Conservation (phyloP, 768 basidiomycete genomes). For the Psilocybe cubensis region DNA sequence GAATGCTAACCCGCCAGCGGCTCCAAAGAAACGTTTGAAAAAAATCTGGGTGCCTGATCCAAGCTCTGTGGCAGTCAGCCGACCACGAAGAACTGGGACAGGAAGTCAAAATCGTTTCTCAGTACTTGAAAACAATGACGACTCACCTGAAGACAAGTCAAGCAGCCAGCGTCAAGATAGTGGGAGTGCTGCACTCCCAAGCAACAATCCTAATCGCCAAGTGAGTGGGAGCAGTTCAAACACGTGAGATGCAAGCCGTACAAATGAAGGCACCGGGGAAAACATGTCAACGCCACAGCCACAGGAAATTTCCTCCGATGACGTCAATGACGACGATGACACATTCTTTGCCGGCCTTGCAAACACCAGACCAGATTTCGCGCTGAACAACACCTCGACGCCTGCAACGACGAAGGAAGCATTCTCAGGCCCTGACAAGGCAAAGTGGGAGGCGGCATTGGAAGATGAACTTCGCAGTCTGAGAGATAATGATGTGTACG, state of each 20-base stretch:
- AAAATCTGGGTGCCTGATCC: not conserved
- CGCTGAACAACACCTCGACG: not conserved
- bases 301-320: not conserved
- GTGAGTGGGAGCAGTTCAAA: too few species aligned
- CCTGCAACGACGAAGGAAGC: slow-evolving; percentile 10
- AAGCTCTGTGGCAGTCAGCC: not conserved
- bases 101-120: too few species aligned
- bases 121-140: too few species aligned
- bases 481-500: slow-evolving; percentile 9
- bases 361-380: not conserved
- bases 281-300: too few species aligned
- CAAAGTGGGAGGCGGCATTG: slow-evolving; percentile 4
- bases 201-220: too few species aligned
- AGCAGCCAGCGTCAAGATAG: too few species aligned
- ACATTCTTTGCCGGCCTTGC: not conserved
- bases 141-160: too few species aligned
- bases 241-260: not conserved
- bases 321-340: too few species aligned
- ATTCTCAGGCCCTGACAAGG: not conserved
- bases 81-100: slow-evolving; percentile 7
- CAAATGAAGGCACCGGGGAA: too few species aligned
- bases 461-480: slow-evolving; percentile 9
- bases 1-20: not conserved
- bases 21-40: too few species aligned
- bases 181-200: too few species aligned